These are phyloP conservation scores for Intubia oerlemansii DNA, from an alignment of 2,329 filamentous ascomycete genomes.

Conservation along the genomic window DNA sequence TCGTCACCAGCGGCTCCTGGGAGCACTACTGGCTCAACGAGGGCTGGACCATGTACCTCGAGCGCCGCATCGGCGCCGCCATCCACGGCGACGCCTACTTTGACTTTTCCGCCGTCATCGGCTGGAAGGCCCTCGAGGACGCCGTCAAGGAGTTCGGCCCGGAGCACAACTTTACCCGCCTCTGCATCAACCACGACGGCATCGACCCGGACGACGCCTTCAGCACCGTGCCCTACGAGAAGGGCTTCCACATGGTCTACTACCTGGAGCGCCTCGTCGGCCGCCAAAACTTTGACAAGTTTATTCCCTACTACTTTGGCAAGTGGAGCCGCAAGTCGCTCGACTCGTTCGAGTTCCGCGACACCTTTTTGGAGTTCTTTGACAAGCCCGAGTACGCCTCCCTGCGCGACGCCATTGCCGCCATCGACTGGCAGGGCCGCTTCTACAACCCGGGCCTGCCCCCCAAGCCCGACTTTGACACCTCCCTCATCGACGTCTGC, in stretches of 20 bases:
- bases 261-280: conserved; percentile 73
- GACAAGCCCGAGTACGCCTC: conserved; percentile 37
- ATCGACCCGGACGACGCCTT: conserved; percentile 94
- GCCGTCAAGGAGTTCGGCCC: conserved; percentile 57
- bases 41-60: conserved; percentile 89
- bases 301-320: conserved; percentile 87
- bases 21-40: conserved; percentile 60
- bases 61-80: conserved; percentile 58
- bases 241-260: conserved; percentile 88
- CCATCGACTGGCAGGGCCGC: conserved; percentile 74
- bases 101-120: conserved; percentile 88
- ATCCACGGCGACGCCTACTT: conserved; percentile 71
- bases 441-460: conserved; percentile 82
- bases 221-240: conserved; percentile 82
- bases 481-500: conserved; percentile 65
- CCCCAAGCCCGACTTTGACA: conserved; percentile 80
- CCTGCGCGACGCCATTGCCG: conserved; percentile 39
- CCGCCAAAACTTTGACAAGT: conserved; percentile 75
- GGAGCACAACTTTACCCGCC: conserved; percentile 82
- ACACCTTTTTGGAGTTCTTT: conserved; percentile 75
- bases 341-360: conserved; percentile 86
- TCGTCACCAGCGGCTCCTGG: conserved; percentile 61
- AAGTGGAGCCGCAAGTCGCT: conserved; percentile 71
- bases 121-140: conserved; percentile 70
- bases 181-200: conserved; percentile 70